phyloP scores from a whole-genome alignment of 2,329 filamentous ascomycete genomes.

The Aspergillus phoenicis region DNA sequence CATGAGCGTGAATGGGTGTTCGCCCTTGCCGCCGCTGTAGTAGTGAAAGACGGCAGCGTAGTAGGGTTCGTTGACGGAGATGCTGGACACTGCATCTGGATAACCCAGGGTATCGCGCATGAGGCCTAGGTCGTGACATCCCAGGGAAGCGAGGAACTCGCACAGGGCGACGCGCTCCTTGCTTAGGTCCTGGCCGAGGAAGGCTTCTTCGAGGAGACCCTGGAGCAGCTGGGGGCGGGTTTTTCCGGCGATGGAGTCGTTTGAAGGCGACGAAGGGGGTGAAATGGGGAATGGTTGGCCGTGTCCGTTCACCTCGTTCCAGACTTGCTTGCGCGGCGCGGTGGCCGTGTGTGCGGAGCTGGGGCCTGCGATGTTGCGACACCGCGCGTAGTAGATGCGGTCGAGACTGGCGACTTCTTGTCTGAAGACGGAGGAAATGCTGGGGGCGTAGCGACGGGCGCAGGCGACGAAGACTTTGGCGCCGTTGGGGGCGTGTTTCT shows the following conservation, averaged over 20 bases:
- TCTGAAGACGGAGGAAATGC: conserved; percentile 56
- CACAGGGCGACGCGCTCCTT: conserved; percentile 37
- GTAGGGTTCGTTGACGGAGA: conserved; percentile 48
- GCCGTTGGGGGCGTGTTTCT: conserved; percentile 43
- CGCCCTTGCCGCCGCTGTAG: conserved; percentile 21
- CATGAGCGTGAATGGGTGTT: conserved; percentile 51
- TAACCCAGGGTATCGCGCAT: conserved; percentile 59
- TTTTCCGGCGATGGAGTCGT: conserved; percentile 7
- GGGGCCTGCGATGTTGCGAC: conserved; percentile 57
- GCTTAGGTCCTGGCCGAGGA: conserved; percentile 32
- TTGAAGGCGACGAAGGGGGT: background rate
- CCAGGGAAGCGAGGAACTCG: conserved; percentile 52
- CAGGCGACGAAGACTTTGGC: conserved; percentile 61
- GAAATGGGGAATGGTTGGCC: too few species aligned
- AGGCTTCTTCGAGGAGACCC: conserved; percentile 31
- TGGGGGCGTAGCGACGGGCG: conserved; percentile 62
- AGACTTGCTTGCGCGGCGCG: conserved; percentile 8
- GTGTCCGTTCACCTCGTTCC: background rate
- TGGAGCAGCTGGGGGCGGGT: conserved; percentile 15
- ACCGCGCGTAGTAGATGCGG: conserved; percentile 58
- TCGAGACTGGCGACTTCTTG: conserved; percentile 55
- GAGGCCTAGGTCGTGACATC: conserved; percentile 57
- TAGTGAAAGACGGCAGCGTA: conserved; percentile 44
- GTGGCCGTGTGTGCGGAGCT: conserved; percentile 41
- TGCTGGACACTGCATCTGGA: conserved; percentile 50